Evolutionary conservation across 345 rosid species (phyloP).

Genomic region (Linum usitatissimum): DNA sequence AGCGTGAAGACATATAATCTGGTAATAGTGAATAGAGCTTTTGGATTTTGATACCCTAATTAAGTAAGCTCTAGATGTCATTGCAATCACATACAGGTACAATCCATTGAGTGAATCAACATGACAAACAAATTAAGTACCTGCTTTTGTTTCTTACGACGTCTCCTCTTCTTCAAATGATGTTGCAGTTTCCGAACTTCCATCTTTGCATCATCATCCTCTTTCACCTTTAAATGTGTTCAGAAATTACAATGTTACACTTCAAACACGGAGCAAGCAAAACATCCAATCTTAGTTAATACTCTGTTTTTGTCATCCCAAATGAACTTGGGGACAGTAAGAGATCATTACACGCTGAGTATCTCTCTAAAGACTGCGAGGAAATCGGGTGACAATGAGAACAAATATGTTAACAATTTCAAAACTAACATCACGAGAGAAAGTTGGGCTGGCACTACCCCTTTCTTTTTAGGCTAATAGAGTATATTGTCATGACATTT

Average conservation of each 20-base stretch:
- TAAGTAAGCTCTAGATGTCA: not conserved
- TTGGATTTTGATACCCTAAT: too few relatives aligned
- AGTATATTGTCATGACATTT: not conserved
- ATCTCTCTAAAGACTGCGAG: not conserved
- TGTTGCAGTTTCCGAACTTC: conserved; percentile 62
- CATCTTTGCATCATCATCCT: conserved; percentile 81
- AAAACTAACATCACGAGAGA: not conserved
- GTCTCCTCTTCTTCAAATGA: conserved; percentile 63
- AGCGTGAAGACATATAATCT: not conserved
- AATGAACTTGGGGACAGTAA: not conserved
- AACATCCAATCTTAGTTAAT: not conserved
- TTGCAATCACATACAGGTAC: not conserved
- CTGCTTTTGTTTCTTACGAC: conserved; percentile 48
- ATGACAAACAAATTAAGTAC: conserved; percentile 24
- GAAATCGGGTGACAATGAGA: not conserved
- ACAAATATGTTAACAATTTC: not conserved
- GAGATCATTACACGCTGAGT: not conserved
- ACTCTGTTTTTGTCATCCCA: not conserved
- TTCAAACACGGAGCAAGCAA: not conserved
- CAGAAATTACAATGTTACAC: not conserved
- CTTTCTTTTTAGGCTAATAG: not conserved
- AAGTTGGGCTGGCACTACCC: not conserved
- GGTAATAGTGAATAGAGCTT: not conserved
- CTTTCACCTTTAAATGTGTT: conserved; percentile 59
- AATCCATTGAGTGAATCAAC: not conserved